A percentile compares a stretch with the other conserved stretches of the same genome.
phyloP scores from a whole-genome alignment of 768 basidiomycete species.

The Suillus brevipes region DNA sequence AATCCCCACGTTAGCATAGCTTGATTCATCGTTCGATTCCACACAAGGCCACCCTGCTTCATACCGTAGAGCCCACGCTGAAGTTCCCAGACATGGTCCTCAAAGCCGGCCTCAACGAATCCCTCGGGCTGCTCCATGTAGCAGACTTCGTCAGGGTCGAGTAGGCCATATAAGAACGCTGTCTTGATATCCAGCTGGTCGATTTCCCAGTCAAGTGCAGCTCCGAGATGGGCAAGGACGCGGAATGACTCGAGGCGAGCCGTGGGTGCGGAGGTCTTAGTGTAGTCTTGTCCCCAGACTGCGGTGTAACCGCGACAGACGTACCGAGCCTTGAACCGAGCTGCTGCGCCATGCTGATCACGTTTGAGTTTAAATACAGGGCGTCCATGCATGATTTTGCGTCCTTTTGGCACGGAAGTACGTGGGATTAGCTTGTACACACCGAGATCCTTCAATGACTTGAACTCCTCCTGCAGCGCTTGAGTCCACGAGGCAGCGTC shows the following conservation, averaged over 20 bases:
- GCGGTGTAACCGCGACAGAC: conserved; percentile 39
- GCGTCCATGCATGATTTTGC: background rate
- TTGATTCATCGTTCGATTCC: background rate
- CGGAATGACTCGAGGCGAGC: conserved; percentile 9
- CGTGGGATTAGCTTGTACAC: background rate
- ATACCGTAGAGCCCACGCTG: background rate
- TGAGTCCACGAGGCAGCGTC: conserved; percentile 21
- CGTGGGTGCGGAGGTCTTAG: conserved; percentile 34
- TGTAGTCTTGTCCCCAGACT: conserved; percentile 33
- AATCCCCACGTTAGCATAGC: background rate
- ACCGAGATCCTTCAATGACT: background rate
- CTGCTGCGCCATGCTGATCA: background rate
- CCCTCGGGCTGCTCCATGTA: conserved; percentile 44
- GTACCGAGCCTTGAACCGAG: conserved; percentile 29
- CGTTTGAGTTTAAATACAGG: conserved; percentile 6
- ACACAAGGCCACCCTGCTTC: conserved; percentile 1
- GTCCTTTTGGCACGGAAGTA: conserved; percentile 14
- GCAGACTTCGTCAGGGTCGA: conserved; percentile 32
- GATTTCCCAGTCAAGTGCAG: conserved; percentile 15
- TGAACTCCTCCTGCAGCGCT: conserved; percentile 6
- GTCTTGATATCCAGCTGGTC: conserved; percentile 15
- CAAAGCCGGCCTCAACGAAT: background rate
- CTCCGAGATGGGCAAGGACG: background rate
- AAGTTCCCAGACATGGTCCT: background rate
- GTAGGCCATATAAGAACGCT: conserved; percentile 24